Evolutionary conservation across 2,329 filamentous ascomycete genomes (phyloP).

Genomic region (Alternaria atra): DNA sequence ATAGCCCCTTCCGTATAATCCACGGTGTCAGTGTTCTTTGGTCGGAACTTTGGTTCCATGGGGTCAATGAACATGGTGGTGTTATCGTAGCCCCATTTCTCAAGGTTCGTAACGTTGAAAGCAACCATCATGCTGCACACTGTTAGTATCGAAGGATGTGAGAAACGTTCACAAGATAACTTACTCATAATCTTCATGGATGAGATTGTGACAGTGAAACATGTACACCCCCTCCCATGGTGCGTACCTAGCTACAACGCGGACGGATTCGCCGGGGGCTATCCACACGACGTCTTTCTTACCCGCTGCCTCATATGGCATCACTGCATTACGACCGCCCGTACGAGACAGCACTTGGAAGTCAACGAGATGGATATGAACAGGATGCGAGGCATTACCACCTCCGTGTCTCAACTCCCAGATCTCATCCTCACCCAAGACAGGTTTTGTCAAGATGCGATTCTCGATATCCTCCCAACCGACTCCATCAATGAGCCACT

Average conservation of each 20-base stretch:
- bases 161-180: conserved; percentile 1
- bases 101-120: conserved; percentile 54
- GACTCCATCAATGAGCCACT: conserved; percentile 49
- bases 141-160: conserved; percentile 8
- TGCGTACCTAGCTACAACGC: conserved; percentile 42
- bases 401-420: conserved; percentile 57
- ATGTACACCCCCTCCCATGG: conserved; percentile 60
- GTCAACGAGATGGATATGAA: conserved; percentile 68
- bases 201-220: conserved; percentile 59
- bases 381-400: conserved; percentile 63
- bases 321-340: conserved; percentile 54
- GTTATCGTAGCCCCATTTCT: conserved; percentile 44
- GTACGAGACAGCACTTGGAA: conserved; percentile 63
- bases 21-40: conserved; percentile 31
- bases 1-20: conserved; percentile 42
- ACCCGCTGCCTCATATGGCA: conserved; percentile 63
- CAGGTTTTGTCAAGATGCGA: conserved; percentile 42
- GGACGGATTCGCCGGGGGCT: conserved; percentile 55
- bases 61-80: conserved; percentile 46
- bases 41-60: conserved; percentile 39
- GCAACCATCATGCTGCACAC: conserved; percentile 51
- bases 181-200: conserved; percentile 56
- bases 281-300: conserved; percentile 69
- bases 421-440: conserved; percentile 47
- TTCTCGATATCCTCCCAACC: conserved; percentile 46